Percentiles rank a stretch among this genome's conserved stretches.
Conservation (phyloP, 1,139 yeast genomes). For the Yamadazyma friedrichii region DNA sequence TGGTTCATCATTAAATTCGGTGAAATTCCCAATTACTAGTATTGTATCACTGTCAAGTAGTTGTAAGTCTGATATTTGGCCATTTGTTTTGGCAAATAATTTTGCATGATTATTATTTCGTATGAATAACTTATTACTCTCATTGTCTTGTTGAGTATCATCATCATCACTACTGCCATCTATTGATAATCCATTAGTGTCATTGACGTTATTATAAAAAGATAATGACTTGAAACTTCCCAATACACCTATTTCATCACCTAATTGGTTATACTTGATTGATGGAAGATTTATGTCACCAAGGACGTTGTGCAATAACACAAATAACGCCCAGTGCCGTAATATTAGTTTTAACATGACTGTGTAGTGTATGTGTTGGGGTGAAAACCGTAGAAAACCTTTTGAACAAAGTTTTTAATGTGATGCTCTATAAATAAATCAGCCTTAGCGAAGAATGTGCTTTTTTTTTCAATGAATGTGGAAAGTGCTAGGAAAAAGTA, state of each 20-base stretch:
- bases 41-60: constrained; percentile 27
- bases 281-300: constrained; percentile 4
- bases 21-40: constrained; percentile 47
- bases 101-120: constrained; percentile 27
- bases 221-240: constrained; percentile 68
- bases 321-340: neutral
- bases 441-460: neutral
- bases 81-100: constrained; percentile 33
- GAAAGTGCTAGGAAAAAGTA: neutral
- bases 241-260: constrained; percentile 54
- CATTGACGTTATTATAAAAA: constrained; percentile 54
- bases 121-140: constrained; percentile 25
- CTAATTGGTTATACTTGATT: constrained; percentile 17
- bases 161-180: neutral
- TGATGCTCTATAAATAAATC: constrained; percentile 1
- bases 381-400: too few relatives aligned
- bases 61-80: constrained; percentile 30
- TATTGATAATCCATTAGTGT: constrained; percentile 19
- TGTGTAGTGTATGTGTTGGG: neutral
- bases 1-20: constrained; percentile 32
- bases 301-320: neutral
- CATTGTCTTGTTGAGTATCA: constrained; percentile 2
- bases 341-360: neutral
- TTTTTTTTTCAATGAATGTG: neutral
- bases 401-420: neutral